A percentile compares a stretch with the other conserved stretches of the same genome.
Evolutionary conservation across 768 basidiomycete genomes (phyloP).

Genomic region (Cyathus striatus): DNA sequence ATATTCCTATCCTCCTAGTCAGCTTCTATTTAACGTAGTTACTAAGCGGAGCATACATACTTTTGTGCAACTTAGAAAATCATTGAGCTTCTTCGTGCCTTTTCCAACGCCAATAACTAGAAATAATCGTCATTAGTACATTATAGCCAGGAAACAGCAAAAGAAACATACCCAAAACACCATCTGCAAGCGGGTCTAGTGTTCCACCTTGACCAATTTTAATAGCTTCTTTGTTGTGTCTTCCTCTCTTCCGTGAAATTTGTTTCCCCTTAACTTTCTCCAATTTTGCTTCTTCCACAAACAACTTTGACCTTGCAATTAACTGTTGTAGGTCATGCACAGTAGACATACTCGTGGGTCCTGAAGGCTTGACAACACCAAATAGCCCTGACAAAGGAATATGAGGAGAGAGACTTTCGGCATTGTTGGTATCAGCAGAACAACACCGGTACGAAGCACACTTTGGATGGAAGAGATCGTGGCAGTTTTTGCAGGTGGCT

Average conservation of each 20-base stretch:
- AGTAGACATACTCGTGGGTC: slow-evolving; percentile 87
- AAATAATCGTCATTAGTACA: slow-evolving; percentile 1
- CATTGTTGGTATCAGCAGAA: slow-evolving; percentile 35
- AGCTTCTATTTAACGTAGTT: not conserved
- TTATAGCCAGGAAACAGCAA: not conserved
- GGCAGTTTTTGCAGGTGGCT: no score
- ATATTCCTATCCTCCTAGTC: slow-evolving; percentile 63
- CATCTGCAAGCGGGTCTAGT: slow-evolving; percentile 93
- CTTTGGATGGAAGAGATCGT: no score
- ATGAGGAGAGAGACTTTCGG: slow-evolving; percentile 50
- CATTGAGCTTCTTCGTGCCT: slow-evolving; percentile 81
- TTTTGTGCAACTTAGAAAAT: slow-evolving; percentile 89
- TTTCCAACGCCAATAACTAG: slow-evolving; percentile 85
- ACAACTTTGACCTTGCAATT: slow-evolving; percentile 71
- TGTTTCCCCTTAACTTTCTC: slow-evolving; percentile 47
- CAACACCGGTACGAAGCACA: no score
- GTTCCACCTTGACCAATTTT: slow-evolving; percentile 95
- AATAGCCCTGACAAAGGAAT: slow-evolving; percentile 80
- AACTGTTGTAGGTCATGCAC: slow-evolving; percentile 83
- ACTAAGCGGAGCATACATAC: slow-evolving; percentile 29
- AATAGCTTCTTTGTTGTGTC: slow-evolving; percentile 42
- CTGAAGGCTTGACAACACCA: slow-evolving; percentile 87
- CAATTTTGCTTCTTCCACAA: slow-evolving; percentile 59
- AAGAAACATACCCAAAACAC: slow-evolving; percentile 69
- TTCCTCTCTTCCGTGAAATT: slow-evolving; percentile 32